phyloP scores from a whole-genome alignment of 306 rosid genomes.

The Trichosanthes truncata region DNA sequence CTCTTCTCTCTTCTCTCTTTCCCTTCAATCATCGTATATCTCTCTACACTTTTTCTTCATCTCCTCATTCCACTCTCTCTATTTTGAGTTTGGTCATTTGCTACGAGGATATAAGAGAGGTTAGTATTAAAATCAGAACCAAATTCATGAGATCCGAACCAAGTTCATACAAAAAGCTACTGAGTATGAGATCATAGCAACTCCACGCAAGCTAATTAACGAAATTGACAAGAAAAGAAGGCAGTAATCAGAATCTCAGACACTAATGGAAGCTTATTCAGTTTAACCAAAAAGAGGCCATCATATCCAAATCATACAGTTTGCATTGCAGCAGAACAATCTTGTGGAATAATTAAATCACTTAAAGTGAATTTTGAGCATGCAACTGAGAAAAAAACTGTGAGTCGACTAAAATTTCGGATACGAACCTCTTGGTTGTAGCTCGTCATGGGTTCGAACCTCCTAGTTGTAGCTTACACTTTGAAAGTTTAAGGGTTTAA shows the following conservation, averaged over 20 bases:
- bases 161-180: not conserved
- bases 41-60: no score
- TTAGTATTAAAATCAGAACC: no score
- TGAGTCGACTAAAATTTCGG: not conserved
- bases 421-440: conserved; percentile 79
- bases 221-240: not conserved
- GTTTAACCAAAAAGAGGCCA: not conserved
- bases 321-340: not conserved
- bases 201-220: not conserved
- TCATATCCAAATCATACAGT: not conserved
- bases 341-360: not conserved
- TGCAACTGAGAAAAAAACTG: not conserved
- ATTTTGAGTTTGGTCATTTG: no score
- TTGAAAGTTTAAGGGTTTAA: no score
- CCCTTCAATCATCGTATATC: no score
- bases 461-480: no score
- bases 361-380: not conserved
- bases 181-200: not conserved
- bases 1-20: no score
- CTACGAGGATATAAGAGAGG: no score
- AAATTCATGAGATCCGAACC: not conserved
- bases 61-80: no score
- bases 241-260: not conserved
- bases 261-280: not conserved
- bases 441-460: conserved; percentile 43